Percentiles rank a stretch among this genome's conserved stretches.
These are phyloP conservation scores for Geosmithia flava DNA, from an alignment of 2,329 filamentous ascomycete species.

Conservation along the genomic window DNA sequence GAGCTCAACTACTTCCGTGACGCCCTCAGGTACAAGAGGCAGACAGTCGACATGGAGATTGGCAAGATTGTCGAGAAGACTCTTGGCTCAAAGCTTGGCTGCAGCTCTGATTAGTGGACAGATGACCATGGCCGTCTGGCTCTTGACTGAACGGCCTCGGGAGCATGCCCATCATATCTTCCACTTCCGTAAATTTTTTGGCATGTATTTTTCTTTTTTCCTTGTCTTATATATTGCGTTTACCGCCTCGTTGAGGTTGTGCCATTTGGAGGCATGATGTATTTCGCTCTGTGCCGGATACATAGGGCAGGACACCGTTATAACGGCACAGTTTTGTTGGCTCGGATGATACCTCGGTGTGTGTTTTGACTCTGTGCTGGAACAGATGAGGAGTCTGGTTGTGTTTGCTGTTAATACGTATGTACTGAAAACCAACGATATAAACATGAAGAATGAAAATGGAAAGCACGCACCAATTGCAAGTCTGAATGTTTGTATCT, in stretches of 20 bases:
- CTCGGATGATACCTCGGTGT: neutral
- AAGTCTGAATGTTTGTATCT: no score
- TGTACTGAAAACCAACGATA: neutral
- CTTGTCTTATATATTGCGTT: no score
- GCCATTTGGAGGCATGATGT: no score
- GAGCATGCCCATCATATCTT: neutral
- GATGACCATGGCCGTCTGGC: neutral
- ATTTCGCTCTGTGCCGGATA: no score
- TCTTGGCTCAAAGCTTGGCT: slow-evolving; percentile 14
- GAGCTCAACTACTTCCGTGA: slow-evolving; percentile 42
- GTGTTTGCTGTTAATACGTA: no score
- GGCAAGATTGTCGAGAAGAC: slow-evolving; percentile 24
- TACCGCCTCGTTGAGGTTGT: no score
- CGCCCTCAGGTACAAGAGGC: slow-evolving; percentile 37
- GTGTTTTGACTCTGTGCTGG: no score
- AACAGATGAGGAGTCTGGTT: no score
- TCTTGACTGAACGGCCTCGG: neutral
- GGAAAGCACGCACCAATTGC: neutral
- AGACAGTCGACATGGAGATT: slow-evolving; percentile 40
- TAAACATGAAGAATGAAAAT: neutral
- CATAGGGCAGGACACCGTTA: no score
- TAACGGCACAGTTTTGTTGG: no score
- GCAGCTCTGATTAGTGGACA: slow-evolving; percentile 6
- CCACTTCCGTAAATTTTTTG: no score
- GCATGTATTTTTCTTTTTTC: no score